phyloP scores from a whole-genome alignment of 1,139 yeast genomes.

The Kazachstania sp. region DNA sequence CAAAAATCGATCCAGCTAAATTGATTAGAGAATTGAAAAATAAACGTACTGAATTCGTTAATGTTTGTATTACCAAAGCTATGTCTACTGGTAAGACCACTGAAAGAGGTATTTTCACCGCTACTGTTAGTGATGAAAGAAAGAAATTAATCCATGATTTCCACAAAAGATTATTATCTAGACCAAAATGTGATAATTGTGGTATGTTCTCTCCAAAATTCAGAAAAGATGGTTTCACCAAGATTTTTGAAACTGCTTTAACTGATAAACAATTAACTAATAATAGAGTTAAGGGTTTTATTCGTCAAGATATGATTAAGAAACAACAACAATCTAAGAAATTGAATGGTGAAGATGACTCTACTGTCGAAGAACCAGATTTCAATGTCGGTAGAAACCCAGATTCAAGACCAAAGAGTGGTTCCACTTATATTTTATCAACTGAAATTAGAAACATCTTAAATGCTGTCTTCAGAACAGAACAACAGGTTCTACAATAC shows the following conservation, averaged over 20 bases:
- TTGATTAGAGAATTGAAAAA: conserved; percentile 39
- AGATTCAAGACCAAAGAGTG: conserved; percentile 49
- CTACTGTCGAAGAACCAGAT: conserved; percentile 27
- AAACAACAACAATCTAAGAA: conserved; percentile 26
- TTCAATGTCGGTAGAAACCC: conserved; percentile 31
- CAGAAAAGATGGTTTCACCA: conserved; percentile 91
- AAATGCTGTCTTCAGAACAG: conserved; percentile 65
- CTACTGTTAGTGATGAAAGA: conserved; percentile 82
- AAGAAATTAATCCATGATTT: conserved; percentile 67
- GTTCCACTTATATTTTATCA: conserved; percentile 77
- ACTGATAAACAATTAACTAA: conserved; percentile 71
- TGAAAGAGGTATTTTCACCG: conserved; percentile 62
- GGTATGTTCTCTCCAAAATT: conserved; percentile 89
- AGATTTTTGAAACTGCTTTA: conserved; percentile 82
- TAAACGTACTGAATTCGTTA: conserved; percentile 65
- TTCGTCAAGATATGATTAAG: conserved; percentile 64
- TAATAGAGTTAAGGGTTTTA: conserved; percentile 73
- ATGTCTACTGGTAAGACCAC: conserved; percentile 67
- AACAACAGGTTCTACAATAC: conserved; percentile 51
- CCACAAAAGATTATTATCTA: conserved; percentile 59
- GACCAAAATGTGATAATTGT: conserved; percentile 92
- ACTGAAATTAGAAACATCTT: conserved; percentile 78
- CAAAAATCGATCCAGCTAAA: conserved; percentile 37
- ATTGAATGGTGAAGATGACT: conserved; percentile 23
- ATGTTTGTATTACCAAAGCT: conserved; percentile 62